phyloP scores from a whole-genome alignment of 1,284 basidiomycete species.

The Filobasidium uniguttulatum region DNA sequence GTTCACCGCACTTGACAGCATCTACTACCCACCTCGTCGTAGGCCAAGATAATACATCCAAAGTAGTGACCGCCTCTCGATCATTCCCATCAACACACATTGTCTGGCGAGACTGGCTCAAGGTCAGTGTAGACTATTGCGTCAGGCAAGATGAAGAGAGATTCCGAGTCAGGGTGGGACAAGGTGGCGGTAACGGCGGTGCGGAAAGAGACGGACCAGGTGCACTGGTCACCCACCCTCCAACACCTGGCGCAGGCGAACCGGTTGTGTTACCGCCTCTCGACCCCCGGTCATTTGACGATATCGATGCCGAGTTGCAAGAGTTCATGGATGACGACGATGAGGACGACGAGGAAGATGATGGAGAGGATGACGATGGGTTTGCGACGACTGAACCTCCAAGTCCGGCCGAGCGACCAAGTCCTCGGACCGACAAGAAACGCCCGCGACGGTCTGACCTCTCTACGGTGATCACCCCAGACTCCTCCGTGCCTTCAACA shows the following conservation, averaged over 20 bases:
- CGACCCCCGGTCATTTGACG: constrained; percentile 5
- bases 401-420: too few relatives aligned
- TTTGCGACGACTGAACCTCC: too few relatives aligned
- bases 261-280: background rate
- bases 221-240: constrained; percentile 2
- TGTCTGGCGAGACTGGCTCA: constrained; percentile 80
- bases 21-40: constrained; percentile 79
- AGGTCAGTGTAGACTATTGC: constrained; percentile 72
- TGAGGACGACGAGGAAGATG: constrained; percentile 5
- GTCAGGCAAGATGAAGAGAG: constrained; percentile 24
- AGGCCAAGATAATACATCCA: constrained; percentile 78
- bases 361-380: background rate
- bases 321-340: constrained; percentile 13
- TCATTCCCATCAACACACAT: constrained; percentile 59
- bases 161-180: constrained; percentile 1
- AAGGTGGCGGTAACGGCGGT: background rate
- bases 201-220: background rate
- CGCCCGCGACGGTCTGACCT: too few relatives aligned
- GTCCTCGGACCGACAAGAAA: too few relatives aligned
- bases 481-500: background rate
- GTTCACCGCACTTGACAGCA: constrained; percentile 53
- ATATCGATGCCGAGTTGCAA: constrained; percentile 11
- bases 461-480: background rate
- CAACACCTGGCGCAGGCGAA: background rate
- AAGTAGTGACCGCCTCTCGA: constrained; percentile 65